These are phyloP conservation scores for Pisolithus tinctorius DNA, from an alignment of 768 basidiomycete species.

Conservation along the genomic window DNA sequence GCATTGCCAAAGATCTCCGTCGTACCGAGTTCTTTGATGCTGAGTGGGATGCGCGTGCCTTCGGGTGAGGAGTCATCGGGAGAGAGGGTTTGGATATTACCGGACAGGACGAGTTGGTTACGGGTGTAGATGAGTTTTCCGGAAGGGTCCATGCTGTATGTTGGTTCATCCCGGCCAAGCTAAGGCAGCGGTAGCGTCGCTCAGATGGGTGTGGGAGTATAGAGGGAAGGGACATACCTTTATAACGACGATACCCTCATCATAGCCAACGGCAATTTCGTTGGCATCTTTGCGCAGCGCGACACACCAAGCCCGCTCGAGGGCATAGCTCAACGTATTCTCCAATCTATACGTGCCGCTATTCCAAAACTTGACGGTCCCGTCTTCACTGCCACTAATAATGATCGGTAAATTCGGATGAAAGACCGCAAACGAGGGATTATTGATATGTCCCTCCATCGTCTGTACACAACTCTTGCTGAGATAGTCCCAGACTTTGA, in stretches of 20 bases:
- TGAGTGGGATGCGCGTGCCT: conserved; percentile 72
- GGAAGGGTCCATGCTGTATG: conserved; percentile 88
- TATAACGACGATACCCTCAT: conserved; percentile 93
- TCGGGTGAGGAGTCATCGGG: conserved; percentile 53
- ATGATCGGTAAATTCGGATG: conserved; percentile 94
- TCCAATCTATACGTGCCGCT: conserved; percentile 92
- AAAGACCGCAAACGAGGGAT: conserved; percentile 95
- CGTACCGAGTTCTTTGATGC: conserved; percentile 85
- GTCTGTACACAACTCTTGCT: conserved; percentile 97
- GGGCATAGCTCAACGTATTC: conserved; percentile 90
- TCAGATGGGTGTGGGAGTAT: not conserved
- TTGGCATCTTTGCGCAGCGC: conserved; percentile 77
- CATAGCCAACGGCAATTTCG: conserved; percentile 93
- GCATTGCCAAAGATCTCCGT: conserved; percentile 90
- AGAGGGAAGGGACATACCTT: conserved; percentile 44
- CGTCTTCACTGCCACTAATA: conserved; percentile 91
- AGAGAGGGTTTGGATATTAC: conserved; percentile 58
- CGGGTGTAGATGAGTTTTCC: conserved; percentile 94
- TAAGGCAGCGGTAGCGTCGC: conserved; percentile 20
- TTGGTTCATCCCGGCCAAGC: conserved; percentile 94
- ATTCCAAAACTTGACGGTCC: conserved; percentile 97
- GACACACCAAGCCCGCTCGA: conserved; percentile 95
- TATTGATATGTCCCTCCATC: conserved; percentile 96
- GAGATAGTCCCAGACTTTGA: conserved; percentile 99
- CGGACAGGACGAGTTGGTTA: conserved; percentile 87